Conservation (phyloP, 2,329 filamentous ascomycete genomes). For the Colletotrichum graminicola region DNA sequence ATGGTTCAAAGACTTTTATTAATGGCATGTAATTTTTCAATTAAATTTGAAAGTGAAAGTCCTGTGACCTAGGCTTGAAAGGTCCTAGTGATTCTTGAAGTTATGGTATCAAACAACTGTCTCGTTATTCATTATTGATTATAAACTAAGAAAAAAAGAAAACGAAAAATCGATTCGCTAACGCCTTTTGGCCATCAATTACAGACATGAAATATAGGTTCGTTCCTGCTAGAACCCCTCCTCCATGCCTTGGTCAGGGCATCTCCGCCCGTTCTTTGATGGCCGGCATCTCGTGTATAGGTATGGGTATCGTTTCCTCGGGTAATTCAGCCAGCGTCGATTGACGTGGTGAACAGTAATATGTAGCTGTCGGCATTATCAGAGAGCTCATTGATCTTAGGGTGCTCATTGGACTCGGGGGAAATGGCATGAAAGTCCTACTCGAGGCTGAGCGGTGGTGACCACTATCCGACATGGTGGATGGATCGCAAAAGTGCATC, state of each 20-base stretch:
- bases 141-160: not conserved
- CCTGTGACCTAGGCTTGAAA: too few relatives aligned
- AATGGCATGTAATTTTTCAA: too few relatives aligned
- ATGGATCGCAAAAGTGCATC: not conserved
- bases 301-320: conserved; percentile 11
- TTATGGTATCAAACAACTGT: not conserved
- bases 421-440: not conserved
- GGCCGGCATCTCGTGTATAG: conserved; percentile 32
- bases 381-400: conserved; percentile 19
- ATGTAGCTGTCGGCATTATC: conserved; percentile 16
- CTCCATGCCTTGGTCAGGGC: not conserved
- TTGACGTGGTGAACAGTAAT: not conserved
- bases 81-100: too few relatives aligned
- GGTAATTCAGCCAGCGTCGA: conserved; percentile 14
- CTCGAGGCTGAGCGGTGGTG: not conserved
- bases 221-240: too few relatives aligned
- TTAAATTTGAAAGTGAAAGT: too few relatives aligned
- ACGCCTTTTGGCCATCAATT: not conserved
- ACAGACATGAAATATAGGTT: not conserved
- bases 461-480: not conserved
- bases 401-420: conserved; percentile 24
- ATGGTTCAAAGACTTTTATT: too few relatives aligned
- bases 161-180: not conserved
- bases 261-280: conserved; percentile 27
- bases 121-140: not conserved